Base-by-base conservation (phyloP, 208 protist genomes). In the Trichomonas tenax region DNA sequence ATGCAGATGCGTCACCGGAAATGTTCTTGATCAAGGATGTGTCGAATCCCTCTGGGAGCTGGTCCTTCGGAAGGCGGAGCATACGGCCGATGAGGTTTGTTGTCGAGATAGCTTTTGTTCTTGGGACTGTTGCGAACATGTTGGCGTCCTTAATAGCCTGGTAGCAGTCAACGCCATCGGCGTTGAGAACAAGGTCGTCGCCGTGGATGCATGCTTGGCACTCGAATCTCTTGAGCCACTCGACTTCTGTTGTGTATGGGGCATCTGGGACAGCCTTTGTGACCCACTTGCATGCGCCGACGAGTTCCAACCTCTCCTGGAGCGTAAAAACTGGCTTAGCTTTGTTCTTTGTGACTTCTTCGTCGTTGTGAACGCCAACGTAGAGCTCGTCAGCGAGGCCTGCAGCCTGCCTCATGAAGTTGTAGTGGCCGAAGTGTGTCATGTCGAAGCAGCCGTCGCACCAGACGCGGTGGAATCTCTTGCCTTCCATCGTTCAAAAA, bases 61-160 rank as follows among this genome's bases (percentile, higher is more conserved):
- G 98, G 31, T 96, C 97, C 89, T 98, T 98, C 0, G 98, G 99
- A 96, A 98, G 98, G 36, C 99, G 97, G 14, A 99, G 97, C 98
- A 99, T 99, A 96, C 99, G 98, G 17, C 98, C 98, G 31, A 99
- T 98, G 15, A 99, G 96, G 96, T 99, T 98, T 3, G 99, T 99
- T 11, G 99, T 99, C 17, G 98, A 99, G 38, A 99, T 98, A 81
- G 99, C 98, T 89, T 99, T 98, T 10, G 98, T 99, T 96, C 98
- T 97, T 96, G 98, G 98, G 86, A 99, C 98, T 45, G 98, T 98
- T 95, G 98, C 98, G 96, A 99, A 98, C 44, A 58, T 46, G 26
- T 41, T 38, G 10, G 95, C 95, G 4, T 49, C 41, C 26, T 45
- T 58, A 63, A 97, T 96, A 72, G 96, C 40, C 26, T 44, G 26